Evolutionary conservation across 345 rosid genomes (phyloP).

Genomic region (Toxicodendron radicans): DNA sequence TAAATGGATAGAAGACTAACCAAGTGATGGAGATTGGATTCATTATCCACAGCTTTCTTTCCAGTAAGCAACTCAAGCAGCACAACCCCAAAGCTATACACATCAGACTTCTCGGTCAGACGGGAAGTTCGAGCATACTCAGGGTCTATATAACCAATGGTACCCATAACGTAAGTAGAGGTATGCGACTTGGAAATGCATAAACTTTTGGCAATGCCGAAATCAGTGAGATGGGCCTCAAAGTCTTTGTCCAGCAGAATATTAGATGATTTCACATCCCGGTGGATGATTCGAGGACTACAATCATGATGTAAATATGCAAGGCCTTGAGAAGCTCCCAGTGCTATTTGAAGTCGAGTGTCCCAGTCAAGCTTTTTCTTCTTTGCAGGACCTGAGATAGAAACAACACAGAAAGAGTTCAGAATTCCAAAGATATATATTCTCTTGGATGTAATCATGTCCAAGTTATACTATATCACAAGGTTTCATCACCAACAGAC

Average conservation of each 20-base stretch:
- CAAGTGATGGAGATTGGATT: slow-evolving; percentile 90
- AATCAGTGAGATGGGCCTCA: slow-evolving; percentile 95
- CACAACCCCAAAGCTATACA: slow-evolving; percentile 91
- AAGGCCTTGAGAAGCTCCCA: slow-evolving; percentile 92
- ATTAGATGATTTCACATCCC: slow-evolving; percentile 92
- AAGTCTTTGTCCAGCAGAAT: slow-evolving; percentile 83
- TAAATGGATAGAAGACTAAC: slow-evolving; percentile 39
- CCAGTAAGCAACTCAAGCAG: slow-evolving; percentile 89
- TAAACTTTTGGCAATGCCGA: slow-evolving; percentile 89
- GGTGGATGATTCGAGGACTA: slow-evolving; percentile 88
- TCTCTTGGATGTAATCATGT: neutral
- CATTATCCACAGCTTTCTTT: slow-evolving; percentile 87
- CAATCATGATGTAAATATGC: slow-evolving; percentile 96
- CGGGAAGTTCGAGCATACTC: slow-evolving; percentile 96
- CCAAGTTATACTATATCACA: neutral
- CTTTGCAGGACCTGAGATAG: slow-evolving; percentile 61
- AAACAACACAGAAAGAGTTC: neutral
- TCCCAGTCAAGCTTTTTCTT: slow-evolving; percentile 87
- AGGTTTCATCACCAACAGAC: neutral
- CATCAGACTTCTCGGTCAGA: slow-evolving; percentile 90
- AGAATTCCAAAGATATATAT: neutral
- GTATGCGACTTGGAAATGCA: slow-evolving; percentile 80
- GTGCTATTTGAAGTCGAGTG: slow-evolving; percentile 74
- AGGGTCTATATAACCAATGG: slow-evolving; percentile 95
- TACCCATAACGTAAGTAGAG: slow-evolving; percentile 87